Evolutionary conservation across 176 grass and related monocot species (phyloP), one percentile per base, ranked within the genome.

Genomic region (Musa troglodytarum): DNA sequence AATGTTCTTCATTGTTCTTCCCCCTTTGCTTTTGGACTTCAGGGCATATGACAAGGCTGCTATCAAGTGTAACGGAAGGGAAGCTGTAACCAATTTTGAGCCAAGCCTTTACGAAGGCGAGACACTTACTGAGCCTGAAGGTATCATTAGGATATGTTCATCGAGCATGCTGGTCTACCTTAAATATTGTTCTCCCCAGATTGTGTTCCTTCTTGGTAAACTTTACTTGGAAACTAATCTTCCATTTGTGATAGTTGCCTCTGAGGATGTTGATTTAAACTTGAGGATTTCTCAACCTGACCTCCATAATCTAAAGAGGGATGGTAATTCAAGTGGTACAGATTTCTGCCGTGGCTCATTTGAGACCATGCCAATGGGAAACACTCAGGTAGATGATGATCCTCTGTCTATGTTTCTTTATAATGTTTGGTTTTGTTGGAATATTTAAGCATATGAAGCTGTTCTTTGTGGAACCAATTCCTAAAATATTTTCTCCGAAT

Each of bases 41-140:
- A 99, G 95, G 63, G 95, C 95, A 16, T 99, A 99, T 81, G 95
- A 99, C 80, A 99, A 88, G 76, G 95, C 95, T 63, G 95, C 90
- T 53, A 85, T 99, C 55, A 92, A 84, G 52, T 92, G 88, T 81
- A 99, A 99, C 65, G 95, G 95, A 68, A 99, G 86, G 67, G 95
- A 99, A 81, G 90, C 95, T 74, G 84, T 94, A 22, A 99, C 95
- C 5, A 99, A 99, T 74, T 99, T 99, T 25, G 90, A 99, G 68
- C 78, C 84, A 70, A 89, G 78, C 65, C 76, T 78, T 71, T 94
- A 99, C 14, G 85, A 99, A 64, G 82, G 73, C 53, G 84, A 89
- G 70, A 54, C 72, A 59, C 29, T 43, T 75, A 77, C 86, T 8
- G 81, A 94, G 54, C 56, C 72, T 55, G 76, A 92, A 84, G 90